These are phyloP conservation scores for Pseudomonodictys pantanalensis DNA, from an alignment of 495 filamentous ascomycete species.

Conservation along the genomic window DNA sequence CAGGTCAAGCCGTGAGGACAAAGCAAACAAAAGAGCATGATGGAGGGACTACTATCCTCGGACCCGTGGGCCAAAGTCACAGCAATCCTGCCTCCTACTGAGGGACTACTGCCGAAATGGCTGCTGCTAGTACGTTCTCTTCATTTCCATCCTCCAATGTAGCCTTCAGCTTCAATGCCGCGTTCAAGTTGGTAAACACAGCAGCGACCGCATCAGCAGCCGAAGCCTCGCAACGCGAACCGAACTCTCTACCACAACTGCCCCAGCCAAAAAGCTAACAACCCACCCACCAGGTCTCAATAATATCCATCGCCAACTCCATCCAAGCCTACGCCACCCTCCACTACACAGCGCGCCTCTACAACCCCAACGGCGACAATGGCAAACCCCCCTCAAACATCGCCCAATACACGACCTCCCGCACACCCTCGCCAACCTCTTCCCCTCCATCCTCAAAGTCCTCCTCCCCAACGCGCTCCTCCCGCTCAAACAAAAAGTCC, in stretches of 20 bases:
- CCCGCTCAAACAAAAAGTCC: slow-evolving; percentile 35
- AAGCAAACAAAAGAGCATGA: too few species aligned
- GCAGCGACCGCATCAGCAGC: too few species aligned
- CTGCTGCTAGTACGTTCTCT: slow-evolving; percentile 55
- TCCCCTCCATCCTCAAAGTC: slow-evolving; percentile 38
- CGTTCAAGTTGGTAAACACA: too few species aligned
- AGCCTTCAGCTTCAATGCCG: too few species aligned
- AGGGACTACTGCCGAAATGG: slow-evolving; percentile 65
- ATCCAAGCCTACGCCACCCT: slow-evolving; percentile 75
- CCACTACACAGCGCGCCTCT: slow-evolving; percentile 72
- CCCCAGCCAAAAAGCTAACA: slow-evolving; percentile 29
- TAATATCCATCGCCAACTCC: slow-evolving; percentile 75
- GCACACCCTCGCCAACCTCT: slow-evolving; percentile 29
- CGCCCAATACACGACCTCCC: slow-evolving; percentile 41
- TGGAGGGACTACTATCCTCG: too few species aligned
- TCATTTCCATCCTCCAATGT: neutral
- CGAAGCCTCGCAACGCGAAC: slow-evolving; percentile 9
- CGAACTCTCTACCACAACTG: neutral
- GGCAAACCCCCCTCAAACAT: slow-evolving; percentile 43
- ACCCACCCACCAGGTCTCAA: slow-evolving; percentile 56
- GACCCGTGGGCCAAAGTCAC: slow-evolving; percentile 7
- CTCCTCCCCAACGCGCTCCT: slow-evolving; percentile 31
- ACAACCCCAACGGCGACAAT: slow-evolving; percentile 50
- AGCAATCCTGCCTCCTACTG: slow-evolving; percentile 42
- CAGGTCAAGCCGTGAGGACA: too few species aligned